Base-by-base conservation (phyloP, 2,329 filamentous ascomycete species). In the Parastagonospora avenae region DNA sequence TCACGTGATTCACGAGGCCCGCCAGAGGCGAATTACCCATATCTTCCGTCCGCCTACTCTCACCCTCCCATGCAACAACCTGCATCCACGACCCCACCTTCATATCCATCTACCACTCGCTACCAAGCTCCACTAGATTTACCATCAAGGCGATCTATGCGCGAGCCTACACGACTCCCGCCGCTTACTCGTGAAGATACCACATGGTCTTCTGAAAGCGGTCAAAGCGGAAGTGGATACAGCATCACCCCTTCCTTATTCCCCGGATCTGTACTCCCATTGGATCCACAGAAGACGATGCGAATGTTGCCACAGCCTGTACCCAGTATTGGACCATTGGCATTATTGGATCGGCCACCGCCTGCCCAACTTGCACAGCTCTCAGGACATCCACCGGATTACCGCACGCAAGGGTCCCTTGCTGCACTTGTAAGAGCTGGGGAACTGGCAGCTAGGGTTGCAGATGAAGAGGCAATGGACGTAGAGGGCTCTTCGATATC, bases 171-270 rank as follows among this genome's bases (percentile, higher is more conserved):
- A 14, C 59, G 63, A 19, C 59, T 73, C 8, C 74, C 74, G 15
- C 57, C 64, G 10, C 63, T 76, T 30, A 64, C 64, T n/a, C 73
- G 71, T 32, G 71, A 75, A 42, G 73, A 76, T 35, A 74, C 73
- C 2, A 74, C 68, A 0, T 47, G 73, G 33, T 76, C 74, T n/a
- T 75, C 73, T 1, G 70, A 74, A 42, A 74, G 71, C 33, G 61
- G 64, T 4, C 61, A 66, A 15, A 67, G 58, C 42, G 57, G 55
- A 4, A 67, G 58, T 43, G 57, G 55, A 5, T 62, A 62, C 35
- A 60, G 55, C 19, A 45, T 55, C n/a, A 47, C 55, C 9, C 46
- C 50, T 10, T 33, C 54, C 6, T 27, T 42, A 14, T 59, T 57
- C 31, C 50, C 52, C 16, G 48, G 45, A 35, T 48, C 60, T 12